Conservation (phyloP, 495 filamentous ascomycete species). For the Penicillium steckii region DNA sequence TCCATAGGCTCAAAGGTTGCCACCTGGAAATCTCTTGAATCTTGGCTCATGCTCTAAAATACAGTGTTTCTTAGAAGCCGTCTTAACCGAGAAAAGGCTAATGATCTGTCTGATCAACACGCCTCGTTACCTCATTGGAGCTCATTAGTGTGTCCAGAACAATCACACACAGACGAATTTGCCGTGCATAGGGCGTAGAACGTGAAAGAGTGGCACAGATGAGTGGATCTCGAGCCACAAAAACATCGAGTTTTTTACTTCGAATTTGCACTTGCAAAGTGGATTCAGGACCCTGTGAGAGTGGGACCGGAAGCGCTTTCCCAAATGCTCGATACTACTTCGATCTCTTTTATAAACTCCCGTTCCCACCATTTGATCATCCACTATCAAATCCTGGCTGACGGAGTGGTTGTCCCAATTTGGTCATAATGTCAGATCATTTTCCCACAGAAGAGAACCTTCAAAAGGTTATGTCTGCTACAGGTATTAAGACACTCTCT, state of each 20-base stretch:
- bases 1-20: slow-evolving; percentile 7
- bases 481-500: slow-evolving; percentile 11
- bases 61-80: slow-evolving; percentile 19
- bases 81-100: slow-evolving; percentile 21
- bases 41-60: slow-evolving; percentile 9
- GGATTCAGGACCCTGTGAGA: slow-evolving; percentile 8
- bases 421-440: slow-evolving; percentile 19
- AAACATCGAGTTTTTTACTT: slow-evolving; percentile 7
- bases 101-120: slow-evolving; percentile 18
- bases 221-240: slow-evolving; percentile 19
- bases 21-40: slow-evolving; percentile 9
- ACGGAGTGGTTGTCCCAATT: slow-evolving; percentile 1
- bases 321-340: slow-evolving; percentile 6
- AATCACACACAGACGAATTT: slow-evolving; percentile 6
- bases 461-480: slow-evolving; percentile 22
- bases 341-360: slow-evolving; percentile 2
- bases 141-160: slow-evolving; percentile 5
- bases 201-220: slow-evolving; percentile 8
- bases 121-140: slow-evolving; percentile 14
- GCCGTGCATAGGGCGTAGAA: slow-evolving; percentile 13
- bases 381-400: background rate
- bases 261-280: slow-evolving; percentile 6
- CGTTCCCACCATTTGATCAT: slow-evolving; percentile 5
- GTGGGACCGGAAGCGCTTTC: slow-evolving; percentile 3
- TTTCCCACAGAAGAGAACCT: slow-evolving; percentile 21